Conservation (phyloP, 768 basidiomycete species). For the Sutorius australiensis region DNA sequence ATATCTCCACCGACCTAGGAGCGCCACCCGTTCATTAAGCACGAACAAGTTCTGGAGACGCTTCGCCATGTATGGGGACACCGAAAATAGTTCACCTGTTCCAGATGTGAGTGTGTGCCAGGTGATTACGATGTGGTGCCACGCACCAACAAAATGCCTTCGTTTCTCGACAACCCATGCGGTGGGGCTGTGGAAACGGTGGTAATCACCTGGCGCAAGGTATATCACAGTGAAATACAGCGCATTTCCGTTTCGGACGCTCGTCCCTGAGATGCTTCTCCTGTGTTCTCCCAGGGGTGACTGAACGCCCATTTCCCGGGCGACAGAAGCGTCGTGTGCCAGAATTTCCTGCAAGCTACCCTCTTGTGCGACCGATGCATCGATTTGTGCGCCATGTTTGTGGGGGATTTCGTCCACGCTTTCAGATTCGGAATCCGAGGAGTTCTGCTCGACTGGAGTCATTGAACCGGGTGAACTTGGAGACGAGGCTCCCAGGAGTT, state of each 20-base stretch:
- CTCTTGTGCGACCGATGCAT: conserved; percentile 69
- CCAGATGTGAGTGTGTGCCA: neutral
- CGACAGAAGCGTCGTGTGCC: conserved; percentile 68
- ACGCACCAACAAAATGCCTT: conserved; percentile 85
- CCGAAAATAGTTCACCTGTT: conserved; percentile 88
- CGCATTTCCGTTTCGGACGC: conserved; percentile 69
- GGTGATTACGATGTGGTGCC: neutral
- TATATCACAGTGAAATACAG: conserved; percentile 95
- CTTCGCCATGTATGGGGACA: conserved; percentile 93
- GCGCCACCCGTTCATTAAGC: conserved; percentile 94
- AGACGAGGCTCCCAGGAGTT: conserved; percentile 65
- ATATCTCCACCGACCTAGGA: conserved; percentile 90
- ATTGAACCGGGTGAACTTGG: conserved; percentile 40
- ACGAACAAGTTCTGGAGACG: conserved; percentile 91
- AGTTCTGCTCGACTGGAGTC: conserved; percentile 24
- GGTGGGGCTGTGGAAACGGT: conserved; percentile 93
- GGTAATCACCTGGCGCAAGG: conserved; percentile 97
- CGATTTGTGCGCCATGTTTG: conserved; percentile 66
- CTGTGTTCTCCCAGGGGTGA: conserved; percentile 33
- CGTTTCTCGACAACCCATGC: conserved; percentile 97
- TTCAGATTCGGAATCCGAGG: conserved; percentile 18
- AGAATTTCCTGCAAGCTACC: conserved; percentile 51
- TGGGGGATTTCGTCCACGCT: conserved; percentile 32
- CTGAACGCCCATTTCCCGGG: conserved; percentile 62
- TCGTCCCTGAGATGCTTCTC: conserved; percentile 41